Conservation (phyloP, 2,329 filamentous ascomycete genomes). For the Thermothelomyces thermophilus region DNA sequence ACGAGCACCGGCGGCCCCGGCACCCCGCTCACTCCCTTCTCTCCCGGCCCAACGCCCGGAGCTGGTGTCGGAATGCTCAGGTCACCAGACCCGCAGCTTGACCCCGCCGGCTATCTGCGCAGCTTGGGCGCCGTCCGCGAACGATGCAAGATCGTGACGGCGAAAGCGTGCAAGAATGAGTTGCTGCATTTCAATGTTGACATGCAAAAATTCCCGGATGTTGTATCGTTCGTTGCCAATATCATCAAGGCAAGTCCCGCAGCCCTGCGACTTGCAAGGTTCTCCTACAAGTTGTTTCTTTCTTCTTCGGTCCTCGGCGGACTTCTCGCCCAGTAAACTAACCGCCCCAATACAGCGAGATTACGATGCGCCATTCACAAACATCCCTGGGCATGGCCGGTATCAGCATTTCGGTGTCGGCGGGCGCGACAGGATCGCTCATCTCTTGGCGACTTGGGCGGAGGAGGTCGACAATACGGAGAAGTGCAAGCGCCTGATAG, state of each 20-base stretch:
- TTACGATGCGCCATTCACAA: slow-evolving; percentile 48
- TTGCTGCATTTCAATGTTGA: slow-evolving; percentile 86
- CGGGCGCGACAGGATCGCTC: slow-evolving; percentile 64
- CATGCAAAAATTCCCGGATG: slow-evolving; percentile 73
- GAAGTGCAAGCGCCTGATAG: slow-evolving; percentile 66
- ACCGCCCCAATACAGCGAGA: slow-evolving; percentile 37
- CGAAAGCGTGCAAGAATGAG: slow-evolving; percentile 70
- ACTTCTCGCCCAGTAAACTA: neutral
- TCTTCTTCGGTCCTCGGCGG: no score
- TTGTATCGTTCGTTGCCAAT: slow-evolving; percentile 79
- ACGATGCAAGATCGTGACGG: slow-evolving; percentile 63
- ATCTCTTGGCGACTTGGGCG: slow-evolving; percentile 64
- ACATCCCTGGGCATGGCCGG: slow-evolving; percentile 78
- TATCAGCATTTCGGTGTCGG: slow-evolving; percentile 84
- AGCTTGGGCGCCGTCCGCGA: slow-evolving; percentile 86
- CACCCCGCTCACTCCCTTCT: slow-evolving; percentile 47
- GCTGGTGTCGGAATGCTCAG: slow-evolving; percentile 63
- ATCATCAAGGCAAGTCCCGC: slow-evolving; percentile 76
- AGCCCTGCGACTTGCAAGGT: neutral
- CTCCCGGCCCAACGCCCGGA: slow-evolving; percentile 38
- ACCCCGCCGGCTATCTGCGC: slow-evolving; percentile 84
- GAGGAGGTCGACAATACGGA: slow-evolving; percentile 64
- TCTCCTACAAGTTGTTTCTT: neutral
- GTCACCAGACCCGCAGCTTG: slow-evolving; percentile 78
- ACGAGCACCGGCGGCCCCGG: slow-evolving; percentile 34